Percentiles rank a stretch among this genome's conserved stretches.
Evolutionary conservation across 164 flowering plant species (phyloP).

Genomic region (Brasenia schreberi): DNA sequence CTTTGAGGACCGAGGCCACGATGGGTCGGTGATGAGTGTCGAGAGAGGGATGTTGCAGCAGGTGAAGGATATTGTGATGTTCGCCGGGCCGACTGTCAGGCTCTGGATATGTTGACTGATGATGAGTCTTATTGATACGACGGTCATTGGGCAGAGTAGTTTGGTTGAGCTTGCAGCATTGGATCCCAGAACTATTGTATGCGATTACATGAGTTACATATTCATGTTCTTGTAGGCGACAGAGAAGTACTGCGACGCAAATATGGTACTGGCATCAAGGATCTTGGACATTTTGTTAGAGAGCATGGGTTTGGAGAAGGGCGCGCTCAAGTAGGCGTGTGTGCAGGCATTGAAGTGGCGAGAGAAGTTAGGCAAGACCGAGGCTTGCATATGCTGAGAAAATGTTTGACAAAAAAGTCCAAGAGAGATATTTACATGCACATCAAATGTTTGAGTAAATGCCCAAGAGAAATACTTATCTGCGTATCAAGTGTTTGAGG

Average conservation of each 20-base stretch:
- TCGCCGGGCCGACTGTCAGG: conserved; percentile 83
- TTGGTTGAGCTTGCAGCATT: conserved; percentile 91
- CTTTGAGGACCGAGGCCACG: not conserved
- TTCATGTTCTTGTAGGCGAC: too few relatives aligned
- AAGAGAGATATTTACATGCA: too few relatives aligned
- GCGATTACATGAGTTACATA: too few relatives aligned
- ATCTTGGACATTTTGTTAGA: conserved; percentile 62
- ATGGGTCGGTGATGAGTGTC: not conserved
- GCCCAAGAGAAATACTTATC: too few relatives aligned
- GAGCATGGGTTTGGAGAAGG: conserved; percentile 72
- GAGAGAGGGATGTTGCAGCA: conserved; percentile 43
- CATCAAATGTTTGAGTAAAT: too few relatives aligned
- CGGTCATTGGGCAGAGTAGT: conserved; percentile 86
- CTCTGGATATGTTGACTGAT: conserved; percentile 83
- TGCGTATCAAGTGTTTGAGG: too few relatives aligned
- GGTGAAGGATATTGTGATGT: conserved; percentile 58
- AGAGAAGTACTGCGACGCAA: conserved; percentile 47
- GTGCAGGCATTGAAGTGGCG: too few relatives aligned
- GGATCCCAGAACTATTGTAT: too few relatives aligned
- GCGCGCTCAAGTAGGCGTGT: conserved; percentile 70
- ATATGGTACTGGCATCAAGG: conserved; percentile 27
- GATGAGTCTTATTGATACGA: conserved; percentile 94
- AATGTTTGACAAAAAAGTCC: too few relatives aligned
- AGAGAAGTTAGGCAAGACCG: too few relatives aligned
- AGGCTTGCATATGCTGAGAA: too few relatives aligned